Conservation (phyloP, 2,329 filamentous ascomycete species). For the Aspergillus ochraceus region DNA sequence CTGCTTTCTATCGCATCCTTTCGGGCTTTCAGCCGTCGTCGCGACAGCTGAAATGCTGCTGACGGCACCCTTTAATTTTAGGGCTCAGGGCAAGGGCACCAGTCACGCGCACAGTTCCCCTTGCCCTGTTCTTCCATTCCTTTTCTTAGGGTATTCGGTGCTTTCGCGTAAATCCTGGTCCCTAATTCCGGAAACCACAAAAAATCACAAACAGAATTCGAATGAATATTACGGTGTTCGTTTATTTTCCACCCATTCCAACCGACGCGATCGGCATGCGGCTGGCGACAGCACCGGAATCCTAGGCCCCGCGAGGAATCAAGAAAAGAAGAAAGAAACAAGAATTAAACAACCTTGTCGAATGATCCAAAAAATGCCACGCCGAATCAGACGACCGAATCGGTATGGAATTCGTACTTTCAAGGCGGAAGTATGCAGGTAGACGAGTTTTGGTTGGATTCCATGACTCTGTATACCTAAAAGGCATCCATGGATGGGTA, state of each 20-base stretch:
- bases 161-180: neutral
- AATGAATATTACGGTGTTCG: neutral
- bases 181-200: no score
- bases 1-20: neutral
- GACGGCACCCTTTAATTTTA: neutral
- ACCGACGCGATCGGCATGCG: conserved; percentile 17
- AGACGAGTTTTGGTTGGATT: neutral
- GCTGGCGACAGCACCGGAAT: conserved; percentile 7
- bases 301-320: neutral
- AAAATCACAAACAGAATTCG: no score
- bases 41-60: neutral
- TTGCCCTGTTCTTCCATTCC: neutral
- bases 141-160: neutral
- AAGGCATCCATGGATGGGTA: no score
- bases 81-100: conserved; percentile 6
- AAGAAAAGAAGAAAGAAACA: neutral
- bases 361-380: neutral
- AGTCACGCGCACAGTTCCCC: neutral
- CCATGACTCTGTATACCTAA: neutral
- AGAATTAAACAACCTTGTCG: neutral
- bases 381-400: neutral
- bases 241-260: conserved; percentile 1
- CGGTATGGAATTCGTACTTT: neutral
- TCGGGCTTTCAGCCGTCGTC: neutral
- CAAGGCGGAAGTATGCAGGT: conserved; percentile 2